Evolutionary conservation across 2,329 filamentous ascomycete genomes (phyloP).

Genomic region (Fusarium humuli): DNA sequence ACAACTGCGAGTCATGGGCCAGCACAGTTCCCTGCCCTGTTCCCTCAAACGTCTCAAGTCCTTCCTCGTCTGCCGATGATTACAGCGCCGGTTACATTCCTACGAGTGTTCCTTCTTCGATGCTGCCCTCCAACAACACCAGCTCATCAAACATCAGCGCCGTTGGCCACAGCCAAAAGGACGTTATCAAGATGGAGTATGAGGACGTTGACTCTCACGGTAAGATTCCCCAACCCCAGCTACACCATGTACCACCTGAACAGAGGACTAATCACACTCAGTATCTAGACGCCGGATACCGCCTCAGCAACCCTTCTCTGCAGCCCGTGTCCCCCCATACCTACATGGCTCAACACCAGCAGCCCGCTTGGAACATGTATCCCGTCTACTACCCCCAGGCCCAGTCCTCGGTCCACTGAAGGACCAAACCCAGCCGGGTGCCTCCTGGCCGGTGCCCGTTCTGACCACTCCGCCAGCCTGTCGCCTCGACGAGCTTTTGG

Average conservation of each 20-base stretch:
- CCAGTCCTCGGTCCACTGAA: constrained; percentile 51
- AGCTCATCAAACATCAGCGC: constrained; percentile 47
- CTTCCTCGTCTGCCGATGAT: constrained; percentile 63
- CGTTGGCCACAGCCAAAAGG: constrained; percentile 53
- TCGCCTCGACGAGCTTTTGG: constrained; percentile 52
- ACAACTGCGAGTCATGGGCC: constrained; percentile 61
- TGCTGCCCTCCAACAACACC: constrained; percentile 52
- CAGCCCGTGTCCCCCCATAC: constrained; percentile 36
- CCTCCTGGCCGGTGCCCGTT: constrained; percentile 50
- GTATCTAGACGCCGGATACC: constrained; percentile 50
- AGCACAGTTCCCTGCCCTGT: constrained; percentile 58
- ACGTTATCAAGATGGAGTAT: constrained; percentile 56
- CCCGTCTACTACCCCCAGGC: constrained; percentile 51
- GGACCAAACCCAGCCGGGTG: constrained; percentile 39
- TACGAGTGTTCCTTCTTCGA: constrained; percentile 60
- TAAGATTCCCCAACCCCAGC: constrained; percentile 34
- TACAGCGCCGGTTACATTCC: constrained; percentile 60
- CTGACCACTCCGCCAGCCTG: constrained; percentile 47
- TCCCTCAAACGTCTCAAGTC: constrained; percentile 63
- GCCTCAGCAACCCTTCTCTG: constrained; percentile 47
- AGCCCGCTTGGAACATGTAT: constrained; percentile 51
- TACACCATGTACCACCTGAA: background rate
- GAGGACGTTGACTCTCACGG: constrained; percentile 53
- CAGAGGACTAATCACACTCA: constrained; percentile 47
- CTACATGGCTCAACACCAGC: constrained; percentile 48